phyloP scores from a whole-genome alignment of 2,329 filamentous ascomycete species.

The Trichophyton rubrum region DNA sequence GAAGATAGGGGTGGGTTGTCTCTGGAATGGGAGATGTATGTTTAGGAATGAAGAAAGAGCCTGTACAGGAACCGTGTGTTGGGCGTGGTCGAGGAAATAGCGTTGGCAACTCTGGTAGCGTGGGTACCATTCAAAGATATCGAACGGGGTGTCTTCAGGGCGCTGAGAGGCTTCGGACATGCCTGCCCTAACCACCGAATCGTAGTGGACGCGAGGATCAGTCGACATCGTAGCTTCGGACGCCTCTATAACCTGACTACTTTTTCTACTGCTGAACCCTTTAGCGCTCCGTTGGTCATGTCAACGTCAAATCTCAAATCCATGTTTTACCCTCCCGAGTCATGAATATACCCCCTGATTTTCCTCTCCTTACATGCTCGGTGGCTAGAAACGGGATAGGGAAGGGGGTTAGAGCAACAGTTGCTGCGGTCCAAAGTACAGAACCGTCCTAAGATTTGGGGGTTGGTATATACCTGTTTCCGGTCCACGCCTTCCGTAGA shows the following conservation, averaged over 20 bases:
- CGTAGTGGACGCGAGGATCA: constrained; percentile 18
- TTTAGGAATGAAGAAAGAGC: constrained; percentile 84
- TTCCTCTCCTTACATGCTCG: not conserved
- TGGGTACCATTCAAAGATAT: constrained; percentile 83
- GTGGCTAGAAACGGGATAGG: not conserved
- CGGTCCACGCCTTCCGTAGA: not conserved
- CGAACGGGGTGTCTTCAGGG: constrained; percentile 33
- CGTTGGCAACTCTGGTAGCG: constrained; percentile 79
- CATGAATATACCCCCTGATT: not conserved
- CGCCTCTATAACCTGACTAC: not conserved
- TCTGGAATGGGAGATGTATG: constrained; percentile 80
- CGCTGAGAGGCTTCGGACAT: constrained; percentile 25
- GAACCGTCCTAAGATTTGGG: not conserved
- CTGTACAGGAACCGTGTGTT: constrained; percentile 71
- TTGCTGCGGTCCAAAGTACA: constrained; percentile 4
- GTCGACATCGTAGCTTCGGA: constrained; percentile 6
- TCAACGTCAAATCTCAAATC: not conserved
- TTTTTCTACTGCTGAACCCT: not conserved
- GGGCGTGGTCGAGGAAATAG: constrained; percentile 85
- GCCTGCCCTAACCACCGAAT: constrained; percentile 28
- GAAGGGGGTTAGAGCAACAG: not conserved
- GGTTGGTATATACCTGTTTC: constrained; percentile 1
- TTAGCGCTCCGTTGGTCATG: constrained; percentile 4
- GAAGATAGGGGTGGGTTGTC: constrained; percentile 38
- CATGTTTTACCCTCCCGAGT: not conserved